Evolutionary conservation across 192 early-diverging fungal genomes (phyloP), one percentile per base, ranked within the genome.

Genomic region (Fimicolochytrium jonesii): DNA sequence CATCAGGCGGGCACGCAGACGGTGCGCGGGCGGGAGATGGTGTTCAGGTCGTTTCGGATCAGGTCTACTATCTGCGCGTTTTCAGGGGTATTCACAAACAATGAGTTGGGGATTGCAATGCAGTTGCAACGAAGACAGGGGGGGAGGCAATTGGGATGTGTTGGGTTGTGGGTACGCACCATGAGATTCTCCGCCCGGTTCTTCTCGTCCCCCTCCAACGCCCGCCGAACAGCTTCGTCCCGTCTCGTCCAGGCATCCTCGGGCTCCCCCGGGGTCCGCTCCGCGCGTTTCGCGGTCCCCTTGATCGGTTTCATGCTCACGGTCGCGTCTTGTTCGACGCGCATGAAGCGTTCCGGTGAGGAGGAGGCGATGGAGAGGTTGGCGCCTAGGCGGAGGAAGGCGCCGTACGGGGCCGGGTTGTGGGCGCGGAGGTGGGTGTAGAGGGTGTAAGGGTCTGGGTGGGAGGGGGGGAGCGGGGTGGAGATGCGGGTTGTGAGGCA

Each of bases 281-380:
- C 67, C 9, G 49, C 67, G 49, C 77, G 64, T 7, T 57, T 52
- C 2, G 58, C 67, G 0, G 93, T 96, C 4, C 94, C 95, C 70
- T 98, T 98, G 69, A 96, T 96, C 0, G 95, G 95, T 64, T 95
- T 95, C 94, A 96, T 96, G 53, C 89, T 91, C 7, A 91, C 84
- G 6, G 69, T 57, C 13, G 75, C 79, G 61, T 52, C 49, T 13
- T 28, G 39, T 7, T 59, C 53, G 1, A 85, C 73, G 41, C 77
- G 59, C 22, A 93, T 49, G 66, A 95, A 95, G 4, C 89, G 76
- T 69, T 98, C 95, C 9, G 95, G 95, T 10, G 78, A 81, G n/a
- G 81, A 83, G 15, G 80, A 78, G 33, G 81, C 53, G 0, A 88
- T 22, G 17, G 75, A 49, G 53, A 56, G 60, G 64, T 43, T 30